Evolutionary conservation across 805 yeast species (phyloP), one percentile per base, ranked within the genome.

Genomic region (Monosporozyma unispora): DNA sequence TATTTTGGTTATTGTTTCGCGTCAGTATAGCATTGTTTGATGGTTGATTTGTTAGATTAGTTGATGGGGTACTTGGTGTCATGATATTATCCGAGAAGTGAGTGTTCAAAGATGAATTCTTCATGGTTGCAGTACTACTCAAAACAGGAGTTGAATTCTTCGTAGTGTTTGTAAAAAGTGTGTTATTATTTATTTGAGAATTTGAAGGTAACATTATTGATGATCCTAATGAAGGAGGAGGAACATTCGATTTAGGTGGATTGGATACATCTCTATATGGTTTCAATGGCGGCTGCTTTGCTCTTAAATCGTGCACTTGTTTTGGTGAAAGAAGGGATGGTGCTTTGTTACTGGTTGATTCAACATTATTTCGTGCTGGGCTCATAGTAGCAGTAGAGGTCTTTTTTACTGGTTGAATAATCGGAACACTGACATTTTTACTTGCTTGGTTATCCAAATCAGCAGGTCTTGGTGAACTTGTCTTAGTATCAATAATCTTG

Each of bases 391-490:
- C 11, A 9, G 27, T 42, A 28, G 33, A 4, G 4, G 12, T 40
- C 28, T 52, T 54, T 44, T 50, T 57, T 16, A 33, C 55, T 3
- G 70, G 70, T 16, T 55, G 50, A 31, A 64, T 64, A 3, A 62
- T 57, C 8, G 64, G 60, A 23, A 51, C 54, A 45, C 47, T 45
- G 14, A 61, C 52, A 33, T 52, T 57, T 48, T 52, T 58, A 21
- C 64, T 58, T 1, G 55, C 57, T 35, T 55, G 52, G n/a, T 51
- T 51, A 22, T 63, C 68, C 1, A 53, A 46, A 41, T 65, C 67
- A 27, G 50, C 57, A 3, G 39, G 47, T 21, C 48, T 52, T 3
- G 50, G 43, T 4, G 39, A 3, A 14, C 16, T 37, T 14, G 10
- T 18, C 31, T 45, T 35, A 14, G 57, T 53, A 11, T 55, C 58